Conservation (phyloP, 306 rosid genomes). For the Parietaria judaica region DNA sequence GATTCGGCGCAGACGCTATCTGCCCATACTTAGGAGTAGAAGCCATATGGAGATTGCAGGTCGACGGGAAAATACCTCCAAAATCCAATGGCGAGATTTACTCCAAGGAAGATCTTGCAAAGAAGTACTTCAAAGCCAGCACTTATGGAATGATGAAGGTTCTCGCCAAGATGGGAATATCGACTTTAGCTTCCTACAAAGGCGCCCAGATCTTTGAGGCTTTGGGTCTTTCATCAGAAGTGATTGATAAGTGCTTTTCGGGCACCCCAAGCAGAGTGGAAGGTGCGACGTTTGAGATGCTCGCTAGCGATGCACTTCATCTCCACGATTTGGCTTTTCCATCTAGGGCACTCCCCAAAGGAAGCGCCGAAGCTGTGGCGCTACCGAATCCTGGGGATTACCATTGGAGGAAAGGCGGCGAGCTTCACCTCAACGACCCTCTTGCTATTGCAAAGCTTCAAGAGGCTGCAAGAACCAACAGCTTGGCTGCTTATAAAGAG, state of each 20-base stretch:
- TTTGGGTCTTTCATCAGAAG: conserved; percentile 90
- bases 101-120: conserved; percentile 71
- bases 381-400: conserved; percentile 98
- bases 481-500: conserved; percentile 77
- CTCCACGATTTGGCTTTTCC: conserved; percentile 90
- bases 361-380: conserved; percentile 90
- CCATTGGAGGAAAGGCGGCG: conserved; percentile 99
- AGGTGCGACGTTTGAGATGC: conserved; percentile 96
- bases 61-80: conserved; percentile 91
- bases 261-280: conserved; percentile 98
- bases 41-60: conserved; percentile 88
- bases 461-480: conserved; percentile 92
- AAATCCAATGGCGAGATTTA: conserved; percentile 58
- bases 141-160: conserved; percentile 98
- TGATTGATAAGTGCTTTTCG: conserved; percentile 85
- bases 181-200: conserved; percentile 97
- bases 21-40: conserved; percentile 91
- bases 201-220: conserved; percentile 99
- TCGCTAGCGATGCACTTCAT: conserved; percentile 66
- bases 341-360: conserved; percentile 60
- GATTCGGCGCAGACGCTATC: conserved; percentile 92
- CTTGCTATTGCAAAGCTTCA: conserved; percentile 90
- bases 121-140: conserved; percentile 83
- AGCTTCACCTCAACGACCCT: conserved; percentile 93
- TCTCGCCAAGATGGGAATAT: conserved; percentile 99